Conservation (phyloP, 179 eudicot species). For the Corrigiola litoralis region DNA sequence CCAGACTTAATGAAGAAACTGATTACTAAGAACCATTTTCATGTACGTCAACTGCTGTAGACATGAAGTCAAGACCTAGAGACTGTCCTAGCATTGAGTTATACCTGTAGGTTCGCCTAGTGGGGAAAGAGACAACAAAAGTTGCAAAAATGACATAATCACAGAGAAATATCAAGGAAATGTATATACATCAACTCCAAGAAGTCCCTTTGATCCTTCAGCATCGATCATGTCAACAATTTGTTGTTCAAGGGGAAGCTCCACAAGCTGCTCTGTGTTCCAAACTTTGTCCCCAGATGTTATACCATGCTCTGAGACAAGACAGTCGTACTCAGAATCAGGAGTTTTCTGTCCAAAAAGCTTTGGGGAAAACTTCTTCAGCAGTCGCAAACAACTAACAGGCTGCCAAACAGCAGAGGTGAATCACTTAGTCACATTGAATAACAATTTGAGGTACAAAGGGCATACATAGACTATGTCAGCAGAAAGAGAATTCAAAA, state of each 20-base stretch:
- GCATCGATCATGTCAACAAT: constrained; percentile 79
- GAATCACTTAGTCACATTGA: not conserved
- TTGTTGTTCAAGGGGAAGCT: constrained; percentile 91
- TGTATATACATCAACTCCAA: constrained; percentile 57
- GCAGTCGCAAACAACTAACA: constrained; percentile 71
- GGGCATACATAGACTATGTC: no score
- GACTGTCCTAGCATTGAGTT: no score
- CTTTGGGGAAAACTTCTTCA: constrained; percentile 64
- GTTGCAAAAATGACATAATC: not conserved
- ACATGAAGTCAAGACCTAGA: no score
- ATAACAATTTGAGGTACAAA: no score
- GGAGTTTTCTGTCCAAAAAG: constrained; percentile 51
- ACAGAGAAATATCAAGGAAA: not conserved
- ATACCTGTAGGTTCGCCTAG: no score
- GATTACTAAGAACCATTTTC: not conserved
- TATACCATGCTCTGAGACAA: constrained; percentile 40
- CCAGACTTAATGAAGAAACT: no score
- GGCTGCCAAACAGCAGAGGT: constrained; percentile 39
- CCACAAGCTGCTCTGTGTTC: constrained; percentile 75
- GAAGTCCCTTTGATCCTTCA: constrained; percentile 80
- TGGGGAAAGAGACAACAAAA: not conserved
- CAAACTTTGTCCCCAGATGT: constrained; percentile 49
- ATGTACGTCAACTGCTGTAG: no score
- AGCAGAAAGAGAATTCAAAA: no score
- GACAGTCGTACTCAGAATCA: constrained; percentile 41